These are phyloP conservation scores for Diaporthe humulicola DNA, from an alignment of 2,329 filamentous ascomycete genomes.

Conservation along the genomic window DNA sequence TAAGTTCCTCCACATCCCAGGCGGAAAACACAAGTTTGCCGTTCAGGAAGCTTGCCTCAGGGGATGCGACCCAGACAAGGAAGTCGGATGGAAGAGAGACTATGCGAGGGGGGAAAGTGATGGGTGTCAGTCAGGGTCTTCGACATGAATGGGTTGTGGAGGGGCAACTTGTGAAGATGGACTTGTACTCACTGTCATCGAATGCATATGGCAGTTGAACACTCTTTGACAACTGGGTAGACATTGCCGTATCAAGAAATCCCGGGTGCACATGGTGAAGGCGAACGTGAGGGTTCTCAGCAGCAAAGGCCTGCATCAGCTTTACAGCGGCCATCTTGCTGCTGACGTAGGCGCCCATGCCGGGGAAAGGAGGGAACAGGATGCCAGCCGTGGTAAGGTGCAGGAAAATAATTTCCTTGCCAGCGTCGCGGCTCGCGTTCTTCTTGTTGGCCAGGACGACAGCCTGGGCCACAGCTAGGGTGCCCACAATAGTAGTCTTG, in stretches of 20 bases:
- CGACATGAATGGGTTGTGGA: not conserved
- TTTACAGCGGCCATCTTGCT: not conserved
- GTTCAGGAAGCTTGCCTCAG: not conserved
- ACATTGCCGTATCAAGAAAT: not conserved
- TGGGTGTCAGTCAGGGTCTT: not conserved
- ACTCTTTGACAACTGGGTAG: conserved; percentile 3
- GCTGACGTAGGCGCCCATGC: not conserved
- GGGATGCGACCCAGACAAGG: not conserved
- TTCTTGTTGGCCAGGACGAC: not conserved
- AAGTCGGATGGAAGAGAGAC: not conserved
- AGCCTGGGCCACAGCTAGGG: not conserved
- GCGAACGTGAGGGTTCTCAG: not conserved
- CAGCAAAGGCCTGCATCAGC: not conserved
- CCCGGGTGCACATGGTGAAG: not conserved
- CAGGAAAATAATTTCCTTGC: not conserved
- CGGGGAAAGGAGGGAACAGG: not conserved
- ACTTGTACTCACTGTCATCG: not conserved
- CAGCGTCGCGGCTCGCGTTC: not conserved
- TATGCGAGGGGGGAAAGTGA: not conserved
- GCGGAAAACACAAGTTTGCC: not conserved
- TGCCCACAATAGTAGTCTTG: not conserved
- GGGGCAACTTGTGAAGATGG: too few species aligned
- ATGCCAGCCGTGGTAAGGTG: not conserved
- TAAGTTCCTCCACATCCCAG: not conserved
- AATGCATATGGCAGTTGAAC: not conserved